Evolutionary conservation across 768 basidiomycete species (phyloP), one percentile per base, ranked within the genome.

Genomic region (Termitomyces bulborhizus): DNA sequence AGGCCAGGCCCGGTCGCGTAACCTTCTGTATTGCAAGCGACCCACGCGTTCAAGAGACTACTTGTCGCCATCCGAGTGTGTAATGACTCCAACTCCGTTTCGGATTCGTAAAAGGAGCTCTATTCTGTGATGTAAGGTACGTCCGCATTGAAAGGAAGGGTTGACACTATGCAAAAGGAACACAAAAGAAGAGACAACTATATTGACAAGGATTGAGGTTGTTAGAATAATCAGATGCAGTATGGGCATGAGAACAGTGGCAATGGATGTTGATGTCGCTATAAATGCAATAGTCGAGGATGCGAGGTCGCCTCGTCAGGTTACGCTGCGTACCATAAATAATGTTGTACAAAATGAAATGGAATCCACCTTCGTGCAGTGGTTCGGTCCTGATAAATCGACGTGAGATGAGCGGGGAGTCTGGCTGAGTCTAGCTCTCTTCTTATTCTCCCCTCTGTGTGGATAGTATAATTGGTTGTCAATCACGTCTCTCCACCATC

Each of bases 81-180:
- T 13, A 24, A 34, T 32, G 7, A n/a, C 15, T 16, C 16, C 36
- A 8, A 48, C 8, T 24, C 12, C 15, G 32, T 42, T 53, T 31
- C 31, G 9, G 26, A 16, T 44, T 26, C 8, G 26, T 16, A 11
- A 54, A 54, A 6, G 37, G 34, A n/a, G 26, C 6, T 64, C 62
- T 63, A 66, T 61, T 64, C 56, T 62, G 57, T 57, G 60, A 57
- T 61, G 57, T 62, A 60, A 60, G 52, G 46, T 62, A 59, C 57
- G 61, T 62, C 61, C 64, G 55, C 53, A 50, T 53, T 63, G 61
- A 54, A 32, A 56, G 31, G 37, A 18, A 27, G 26, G 21, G 47
- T 49, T 58, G 60, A 65, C 60, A 63, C 58, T 67, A 69, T 71
- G 69, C 69, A 68, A 68, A 56, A 66, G 63, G 15, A 37, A 56